These are phyloP conservation scores for Ceraceosorus bombacis DNA, from an alignment of 1,284 basidiomycete genomes.

Conservation along the genomic window DNA sequence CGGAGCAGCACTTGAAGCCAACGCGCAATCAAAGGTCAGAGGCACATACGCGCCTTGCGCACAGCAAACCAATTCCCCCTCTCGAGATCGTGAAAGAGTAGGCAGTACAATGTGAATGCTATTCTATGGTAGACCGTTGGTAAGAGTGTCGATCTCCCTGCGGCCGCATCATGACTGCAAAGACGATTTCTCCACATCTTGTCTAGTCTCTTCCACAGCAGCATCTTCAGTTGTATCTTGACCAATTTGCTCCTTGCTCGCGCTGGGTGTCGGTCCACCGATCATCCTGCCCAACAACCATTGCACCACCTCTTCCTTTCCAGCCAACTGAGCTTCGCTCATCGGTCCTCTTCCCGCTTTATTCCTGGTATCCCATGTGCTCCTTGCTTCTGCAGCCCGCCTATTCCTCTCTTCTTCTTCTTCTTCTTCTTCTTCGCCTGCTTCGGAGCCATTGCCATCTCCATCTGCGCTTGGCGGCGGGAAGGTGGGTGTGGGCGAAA, in stretches of 20 bases:
- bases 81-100: too few relatives aligned
- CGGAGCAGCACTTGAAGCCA: too few relatives aligned
- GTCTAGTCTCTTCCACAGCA: too few relatives aligned
- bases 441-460: neutral
- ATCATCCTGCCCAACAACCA: slow-evolving; percentile 33
- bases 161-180: too few relatives aligned
- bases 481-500: slow-evolving; percentile 11
- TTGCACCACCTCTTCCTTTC: slow-evolving; percentile 40
- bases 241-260: slow-evolving; percentile 6
- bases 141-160: too few relatives aligned
- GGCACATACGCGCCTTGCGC: too few relatives aligned
- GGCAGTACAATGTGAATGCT: too few relatives aligned
- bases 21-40: too few relatives aligned
- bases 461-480: neutral
- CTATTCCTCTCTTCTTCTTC: slow-evolving; percentile 7
- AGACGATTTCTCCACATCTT: too few relatives aligned
- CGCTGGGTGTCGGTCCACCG: neutral
- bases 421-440: slow-evolving; percentile 11
- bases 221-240: neutral
- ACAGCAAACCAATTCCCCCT: too few relatives aligned
- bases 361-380: slow-evolving; percentile 45
- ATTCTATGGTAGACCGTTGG: too few relatives aligned
- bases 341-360: slow-evolving; percentile 43
- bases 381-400: slow-evolving; percentile 15
- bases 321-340: slow-evolving; percentile 45